Evolutionary conservation across 1,284 basidiomycete species (phyloP).

Genomic region (Earliella scabrosa): DNA sequence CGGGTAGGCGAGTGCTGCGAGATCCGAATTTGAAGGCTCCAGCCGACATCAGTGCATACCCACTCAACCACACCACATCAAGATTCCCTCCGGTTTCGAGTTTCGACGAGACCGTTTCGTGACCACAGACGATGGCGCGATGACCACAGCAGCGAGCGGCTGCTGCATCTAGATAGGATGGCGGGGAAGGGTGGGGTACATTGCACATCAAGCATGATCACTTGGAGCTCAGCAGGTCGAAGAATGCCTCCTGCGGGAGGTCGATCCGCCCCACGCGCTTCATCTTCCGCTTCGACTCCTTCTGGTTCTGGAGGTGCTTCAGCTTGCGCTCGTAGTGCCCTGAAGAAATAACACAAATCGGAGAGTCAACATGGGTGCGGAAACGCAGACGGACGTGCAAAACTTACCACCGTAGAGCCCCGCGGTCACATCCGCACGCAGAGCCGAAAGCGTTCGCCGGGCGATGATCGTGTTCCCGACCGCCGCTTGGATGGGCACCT

Average conservation of each 20-base stretch:
- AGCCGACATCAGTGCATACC: too few species aligned
- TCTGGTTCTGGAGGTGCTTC: constrained; percentile 92
- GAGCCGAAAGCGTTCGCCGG: constrained; percentile 85
- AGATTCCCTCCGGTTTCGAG: too few species aligned
- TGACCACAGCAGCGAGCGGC: too few species aligned
- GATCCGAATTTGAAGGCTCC: too few species aligned
- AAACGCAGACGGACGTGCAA: constrained; percentile 6
- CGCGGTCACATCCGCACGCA: constrained; percentile 94
- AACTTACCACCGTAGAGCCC: constrained; percentile 86
- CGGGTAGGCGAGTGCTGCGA: too few species aligned
- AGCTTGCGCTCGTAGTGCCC: constrained; percentile 91
- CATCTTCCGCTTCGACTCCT: constrained; percentile 87
- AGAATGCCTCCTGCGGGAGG: constrained; percentile 91
- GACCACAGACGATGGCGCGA: too few species aligned
- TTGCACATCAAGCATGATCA: background rate
- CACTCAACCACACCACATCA: too few species aligned
- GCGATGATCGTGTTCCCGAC: constrained; percentile 90
- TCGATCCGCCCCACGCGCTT: constrained; percentile 88
- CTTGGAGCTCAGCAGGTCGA: constrained; percentile 74
- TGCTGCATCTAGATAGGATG: too few species aligned
- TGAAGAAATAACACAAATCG: too few species aligned
- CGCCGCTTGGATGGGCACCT: constrained; percentile 89
- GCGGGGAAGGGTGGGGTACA: too few species aligned
- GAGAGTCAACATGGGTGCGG: too few species aligned
- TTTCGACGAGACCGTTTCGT: too few species aligned